phyloP scores from a whole-genome alignment of 129 eudicot genomes.

The Silybum marianum region DNA sequence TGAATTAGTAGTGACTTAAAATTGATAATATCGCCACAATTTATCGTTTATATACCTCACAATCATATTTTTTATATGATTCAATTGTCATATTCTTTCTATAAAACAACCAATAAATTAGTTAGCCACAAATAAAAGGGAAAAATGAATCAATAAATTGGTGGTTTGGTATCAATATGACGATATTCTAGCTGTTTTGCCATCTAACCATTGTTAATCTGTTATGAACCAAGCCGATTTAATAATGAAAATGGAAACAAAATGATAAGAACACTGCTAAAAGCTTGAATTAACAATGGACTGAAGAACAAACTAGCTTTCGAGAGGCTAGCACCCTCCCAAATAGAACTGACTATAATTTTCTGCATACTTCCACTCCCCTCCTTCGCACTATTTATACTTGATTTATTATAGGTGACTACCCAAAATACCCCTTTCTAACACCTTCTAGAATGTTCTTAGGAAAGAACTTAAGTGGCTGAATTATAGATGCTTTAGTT shows the following conservation, averaged over 20 bases:
- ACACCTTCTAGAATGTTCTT: too few species aligned
- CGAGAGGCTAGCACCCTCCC: too few species aligned
- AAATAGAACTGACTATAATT: too few species aligned
- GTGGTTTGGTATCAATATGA: neutral
- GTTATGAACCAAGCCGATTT: too few species aligned
- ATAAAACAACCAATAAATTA: neutral
- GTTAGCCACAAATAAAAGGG: neutral
- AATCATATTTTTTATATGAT: neutral
- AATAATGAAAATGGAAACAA: too few species aligned
- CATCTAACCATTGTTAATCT: neutral
- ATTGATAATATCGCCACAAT: neutral
- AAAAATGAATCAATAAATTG: neutral
- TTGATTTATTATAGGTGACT: too few species aligned
- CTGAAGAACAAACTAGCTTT: too few species aligned
- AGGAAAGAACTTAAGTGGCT: neutral
- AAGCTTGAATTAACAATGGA: too few species aligned
- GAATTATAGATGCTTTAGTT: neutral
- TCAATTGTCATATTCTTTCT: neutral
- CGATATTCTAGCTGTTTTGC: neutral
- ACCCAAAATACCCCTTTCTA: too few species aligned
- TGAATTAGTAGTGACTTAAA: neutral
- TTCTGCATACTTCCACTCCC: too few species aligned
- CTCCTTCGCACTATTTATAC: too few species aligned
- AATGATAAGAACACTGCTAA: too few species aligned
- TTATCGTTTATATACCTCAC: neutral